Percentiles rank a stretch among this genome's conserved stretches.
Evolutionary conservation across 2,329 filamentous ascomycete genomes (phyloP).

Genomic region (Apiospora hydei): DNA sequence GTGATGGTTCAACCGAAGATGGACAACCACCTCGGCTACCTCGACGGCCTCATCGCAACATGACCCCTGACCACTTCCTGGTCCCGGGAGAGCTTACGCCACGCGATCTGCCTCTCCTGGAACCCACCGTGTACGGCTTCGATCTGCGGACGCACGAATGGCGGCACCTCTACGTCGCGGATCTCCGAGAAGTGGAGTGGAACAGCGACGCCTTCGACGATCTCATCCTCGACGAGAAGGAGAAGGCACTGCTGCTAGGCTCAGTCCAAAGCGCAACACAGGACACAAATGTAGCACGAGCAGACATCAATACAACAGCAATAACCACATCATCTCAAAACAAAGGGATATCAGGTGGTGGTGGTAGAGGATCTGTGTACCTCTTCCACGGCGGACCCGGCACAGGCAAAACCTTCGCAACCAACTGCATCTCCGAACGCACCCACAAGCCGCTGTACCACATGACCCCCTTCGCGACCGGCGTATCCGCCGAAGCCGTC

Average conservation of each 20-base stretch:
- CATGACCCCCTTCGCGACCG: constrained; percentile 17
- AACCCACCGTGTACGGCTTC: not conserved
- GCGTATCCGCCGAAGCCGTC: not conserved
- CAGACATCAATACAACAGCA: too few species aligned
- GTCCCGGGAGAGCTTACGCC: not conserved
- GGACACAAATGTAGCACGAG: not conserved
- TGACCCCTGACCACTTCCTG: too few species aligned
- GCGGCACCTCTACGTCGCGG: not conserved
- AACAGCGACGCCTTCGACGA: not conserved
- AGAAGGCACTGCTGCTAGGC: not conserved
- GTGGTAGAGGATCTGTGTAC: not conserved
- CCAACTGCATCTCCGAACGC: constrained; percentile 9
- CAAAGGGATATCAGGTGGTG: not conserved
- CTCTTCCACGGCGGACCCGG: not conserved
- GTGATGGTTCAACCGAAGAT: too few species aligned
- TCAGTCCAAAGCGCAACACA: constrained; percentile 8
- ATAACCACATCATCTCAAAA: not conserved
- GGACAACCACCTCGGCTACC: not conserved
- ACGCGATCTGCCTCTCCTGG: not conserved
- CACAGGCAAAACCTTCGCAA: not conserved
- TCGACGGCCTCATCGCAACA: not conserved
- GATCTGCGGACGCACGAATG: constrained; percentile 8
- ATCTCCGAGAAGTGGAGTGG: not conserved
- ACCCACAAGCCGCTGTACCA: not conserved
- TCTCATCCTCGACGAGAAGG: not conserved